A percentile compares a stretch with the other conserved stretches of the same genome.
These are phyloP conservation scores for Trebouxia sp. DNA, from an alignment of 139 green algal genomes.

Conservation along the genomic window DNA sequence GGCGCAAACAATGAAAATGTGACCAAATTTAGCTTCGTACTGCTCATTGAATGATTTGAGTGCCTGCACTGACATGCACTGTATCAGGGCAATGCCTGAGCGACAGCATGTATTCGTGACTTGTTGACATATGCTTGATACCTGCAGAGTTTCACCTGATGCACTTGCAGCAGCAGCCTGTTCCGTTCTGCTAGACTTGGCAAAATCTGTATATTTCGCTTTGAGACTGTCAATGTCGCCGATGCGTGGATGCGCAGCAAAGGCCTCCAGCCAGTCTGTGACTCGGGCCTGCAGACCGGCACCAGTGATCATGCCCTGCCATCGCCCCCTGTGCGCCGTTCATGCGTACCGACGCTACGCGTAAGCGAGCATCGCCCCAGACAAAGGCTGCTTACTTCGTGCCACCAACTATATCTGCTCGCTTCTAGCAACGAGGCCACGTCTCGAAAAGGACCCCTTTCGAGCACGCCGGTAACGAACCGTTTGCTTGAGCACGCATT, in stretches of 20 bases:
- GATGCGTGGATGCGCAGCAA: conserved; percentile 87
- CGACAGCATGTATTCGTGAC: no score
- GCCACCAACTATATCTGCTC: conserved; percentile 2
- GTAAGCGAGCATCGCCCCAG: background rate
- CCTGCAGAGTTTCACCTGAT: conserved; percentile 29
- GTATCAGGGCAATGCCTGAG: no score
- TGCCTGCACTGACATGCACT: conserved; percentile 47
- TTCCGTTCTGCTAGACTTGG: conserved; percentile 57
- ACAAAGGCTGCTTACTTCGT: background rate
- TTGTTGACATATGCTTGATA: no score
- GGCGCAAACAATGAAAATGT: conserved; percentile 95
- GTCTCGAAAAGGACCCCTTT: background rate
- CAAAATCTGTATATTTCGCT: conserved; percentile 42
- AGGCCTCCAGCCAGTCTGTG: conserved; percentile 82
- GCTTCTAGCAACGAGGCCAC: background rate
- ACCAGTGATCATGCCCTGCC: background rate
- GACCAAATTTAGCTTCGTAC: conserved; percentile 87
- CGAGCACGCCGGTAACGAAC: background rate
- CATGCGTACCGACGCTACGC: background rate
- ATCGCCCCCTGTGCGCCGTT: background rate
- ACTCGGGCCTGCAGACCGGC: background rate
- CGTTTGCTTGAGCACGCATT: background rate
- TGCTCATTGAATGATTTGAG: conserved; percentile 67
- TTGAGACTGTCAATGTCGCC: conserved; percentile 65
- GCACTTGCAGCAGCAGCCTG: conserved; percentile 53